These are phyloP conservation scores for Collybia sp. DNA, from an alignment of 768 basidiomycete species.

Conservation along the genomic window DNA sequence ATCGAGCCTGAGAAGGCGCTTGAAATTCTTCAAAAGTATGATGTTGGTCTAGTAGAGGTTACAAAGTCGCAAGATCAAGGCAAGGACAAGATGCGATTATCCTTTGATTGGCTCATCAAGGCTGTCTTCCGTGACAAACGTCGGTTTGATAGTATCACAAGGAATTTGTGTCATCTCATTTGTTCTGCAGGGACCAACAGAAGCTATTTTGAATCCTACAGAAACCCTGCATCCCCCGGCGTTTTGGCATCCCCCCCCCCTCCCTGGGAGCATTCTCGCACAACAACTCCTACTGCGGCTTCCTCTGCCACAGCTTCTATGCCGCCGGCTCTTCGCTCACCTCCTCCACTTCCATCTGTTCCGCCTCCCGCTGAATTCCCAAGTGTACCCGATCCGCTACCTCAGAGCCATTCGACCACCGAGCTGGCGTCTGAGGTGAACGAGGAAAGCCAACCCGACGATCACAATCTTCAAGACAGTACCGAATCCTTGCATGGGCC, in stretches of 20 bases:
- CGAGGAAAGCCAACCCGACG: slow-evolving; percentile 23
- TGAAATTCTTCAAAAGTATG: slow-evolving; percentile 51
- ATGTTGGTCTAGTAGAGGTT: slow-evolving; percentile 78
- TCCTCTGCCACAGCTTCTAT: slow-evolving; percentile 28
- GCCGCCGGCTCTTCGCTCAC: slow-evolving; percentile 23
- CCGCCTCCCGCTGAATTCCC: slow-evolving; percentile 32
- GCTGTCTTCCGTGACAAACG: slow-evolving; percentile 52
- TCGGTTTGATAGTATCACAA: slow-evolving; percentile 17
- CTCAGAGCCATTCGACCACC: slow-evolving; percentile 51
- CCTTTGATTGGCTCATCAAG: slow-evolving; percentile 72
- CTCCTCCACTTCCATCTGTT: slow-evolving; percentile 16
- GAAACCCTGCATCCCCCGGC: slow-evolving; percentile 74
- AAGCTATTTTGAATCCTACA: slow-evolving; percentile 31
- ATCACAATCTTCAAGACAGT: slow-evolving; percentile 1
- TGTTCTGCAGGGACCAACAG: slow-evolving; percentile 21
- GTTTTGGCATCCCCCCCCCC: slow-evolving; percentile 42
- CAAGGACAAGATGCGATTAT: slow-evolving; percentile 66
- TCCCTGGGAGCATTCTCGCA: slow-evolving; percentile 53
- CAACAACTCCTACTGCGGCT: slow-evolving; percentile 48
- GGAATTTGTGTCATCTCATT: not conserved
- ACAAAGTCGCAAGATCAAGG: slow-evolving; percentile 50
- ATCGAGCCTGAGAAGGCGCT: slow-evolving; percentile 55
- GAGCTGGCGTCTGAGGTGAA: slow-evolving; percentile 41
- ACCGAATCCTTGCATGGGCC: slow-evolving; percentile 1
- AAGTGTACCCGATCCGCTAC: slow-evolving; percentile 39